Conservation (phyloP, 352 stramenopile genomes). For the Phytophthora citricola region DNA sequence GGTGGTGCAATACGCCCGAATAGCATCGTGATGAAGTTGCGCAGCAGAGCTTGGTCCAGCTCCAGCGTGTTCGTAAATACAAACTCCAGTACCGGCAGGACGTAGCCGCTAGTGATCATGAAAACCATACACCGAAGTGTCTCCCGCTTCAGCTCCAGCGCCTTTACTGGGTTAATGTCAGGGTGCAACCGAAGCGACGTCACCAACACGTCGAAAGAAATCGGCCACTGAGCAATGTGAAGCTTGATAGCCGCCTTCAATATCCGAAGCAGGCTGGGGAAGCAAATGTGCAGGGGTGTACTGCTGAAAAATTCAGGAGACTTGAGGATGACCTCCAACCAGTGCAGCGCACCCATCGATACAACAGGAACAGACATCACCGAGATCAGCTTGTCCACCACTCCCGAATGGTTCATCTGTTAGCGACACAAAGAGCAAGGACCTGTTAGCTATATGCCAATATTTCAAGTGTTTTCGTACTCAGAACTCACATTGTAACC, state of each 20-base stretch:
- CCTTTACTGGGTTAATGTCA: conserved; percentile 87
- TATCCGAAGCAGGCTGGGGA: conserved; percentile 80
- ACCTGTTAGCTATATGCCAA: no score
- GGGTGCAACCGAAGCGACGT: conserved; percentile 75
- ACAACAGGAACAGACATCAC: conserved; percentile 84
- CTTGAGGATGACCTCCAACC: conserved; percentile 79
- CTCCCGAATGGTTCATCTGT: conserved; percentile 88
- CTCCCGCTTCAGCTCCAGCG: conserved; percentile 84
- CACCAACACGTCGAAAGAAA: conserved; percentile 82
- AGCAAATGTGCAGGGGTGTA: conserved; percentile 86
- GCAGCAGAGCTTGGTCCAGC: conserved; percentile 83
- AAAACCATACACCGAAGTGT: conserved; percentile 88
- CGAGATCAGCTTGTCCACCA: conserved; percentile 80
- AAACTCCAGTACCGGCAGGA: conserved; percentile 86
- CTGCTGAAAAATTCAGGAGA: conserved; percentile 84
- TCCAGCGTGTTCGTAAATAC: conserved; percentile 81
- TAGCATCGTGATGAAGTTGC: conserved; percentile 87
- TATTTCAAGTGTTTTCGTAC: no score
- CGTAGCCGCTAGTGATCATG: conserved; percentile 89
- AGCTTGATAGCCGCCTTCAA: conserved; percentile 81
- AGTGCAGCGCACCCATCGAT: conserved; percentile 88
- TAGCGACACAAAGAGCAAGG: neutral
- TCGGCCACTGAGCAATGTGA: conserved; percentile 84
- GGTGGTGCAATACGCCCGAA: conserved; percentile 76
- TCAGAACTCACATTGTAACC: conserved; percentile 79